Conservation (phyloP, 2,329 filamentous ascomycete genomes). For the Trichocomaceae sp. region DNA sequence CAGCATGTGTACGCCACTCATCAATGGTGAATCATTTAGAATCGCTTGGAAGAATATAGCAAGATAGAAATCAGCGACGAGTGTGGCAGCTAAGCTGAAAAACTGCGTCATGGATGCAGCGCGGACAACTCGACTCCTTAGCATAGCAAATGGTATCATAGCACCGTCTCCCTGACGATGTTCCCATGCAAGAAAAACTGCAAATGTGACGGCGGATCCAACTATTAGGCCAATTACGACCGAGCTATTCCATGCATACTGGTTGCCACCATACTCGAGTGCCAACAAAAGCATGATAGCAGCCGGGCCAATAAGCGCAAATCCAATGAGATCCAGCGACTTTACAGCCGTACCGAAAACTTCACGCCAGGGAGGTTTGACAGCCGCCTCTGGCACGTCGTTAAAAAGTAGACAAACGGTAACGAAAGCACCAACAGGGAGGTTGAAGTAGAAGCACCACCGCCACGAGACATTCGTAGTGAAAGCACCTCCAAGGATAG, state of each 20-base stretch:
- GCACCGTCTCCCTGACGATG: slow-evolving; percentile 37
- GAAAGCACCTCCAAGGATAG: slow-evolving; percentile 38
- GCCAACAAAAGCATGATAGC: slow-evolving; percentile 41
- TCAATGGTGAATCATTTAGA: slow-evolving; percentile 23
- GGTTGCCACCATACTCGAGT: slow-evolving; percentile 40
- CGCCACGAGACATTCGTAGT: slow-evolving; percentile 36
- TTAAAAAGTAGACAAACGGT: slow-evolving; percentile 26
- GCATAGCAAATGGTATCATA: slow-evolving; percentile 34
- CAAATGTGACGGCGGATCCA: slow-evolving; percentile 33
- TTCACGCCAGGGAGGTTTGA: slow-evolving; percentile 15
- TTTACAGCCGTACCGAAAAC: background rate
- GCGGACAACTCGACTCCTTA: too few species aligned
- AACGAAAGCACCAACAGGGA: slow-evolving; percentile 31
- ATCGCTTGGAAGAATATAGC: slow-evolving; percentile 47
- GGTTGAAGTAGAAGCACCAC: slow-evolving; percentile 40
- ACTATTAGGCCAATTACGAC: slow-evolving; percentile 44
- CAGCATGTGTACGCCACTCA: slow-evolving; percentile 35
- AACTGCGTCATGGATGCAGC: too few species aligned
- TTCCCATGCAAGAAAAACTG: slow-evolving; percentile 37
- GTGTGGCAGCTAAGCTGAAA: too few species aligned
- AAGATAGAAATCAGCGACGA: too few species aligned
- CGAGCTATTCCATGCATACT: slow-evolving; percentile 32
- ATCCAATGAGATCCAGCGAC: slow-evolving; percentile 40
- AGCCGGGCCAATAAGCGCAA: slow-evolving; percentile 32
- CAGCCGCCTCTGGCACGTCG: slow-evolving; percentile 22